Percentiles rank a stretch among this genome's conserved stretches.
Evolutionary conservation across 1,284 basidiomycete genomes (phyloP).

Genomic region (Ganoderma leucocontextum): DNA sequence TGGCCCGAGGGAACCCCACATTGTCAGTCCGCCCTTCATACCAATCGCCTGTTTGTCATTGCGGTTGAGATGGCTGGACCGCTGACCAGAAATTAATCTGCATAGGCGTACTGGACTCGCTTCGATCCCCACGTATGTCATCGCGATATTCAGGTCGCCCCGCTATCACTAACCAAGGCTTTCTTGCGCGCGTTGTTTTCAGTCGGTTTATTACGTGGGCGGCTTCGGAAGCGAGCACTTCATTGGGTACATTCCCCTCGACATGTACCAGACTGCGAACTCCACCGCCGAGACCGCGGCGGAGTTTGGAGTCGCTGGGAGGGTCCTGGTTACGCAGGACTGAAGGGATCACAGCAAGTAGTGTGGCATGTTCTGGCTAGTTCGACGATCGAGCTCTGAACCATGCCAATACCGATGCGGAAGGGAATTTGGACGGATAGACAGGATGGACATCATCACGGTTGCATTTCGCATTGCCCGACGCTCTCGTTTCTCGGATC

Average conservation of each 20-base stretch:
- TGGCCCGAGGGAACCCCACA: slow-evolving; percentile 55
- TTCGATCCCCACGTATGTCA: slow-evolving; percentile 59
- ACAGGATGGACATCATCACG: neutral
- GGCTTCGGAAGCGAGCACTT: slow-evolving; percentile 70
- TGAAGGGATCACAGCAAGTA: neutral
- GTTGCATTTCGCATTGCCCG: neutral
- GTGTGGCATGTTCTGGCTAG: neutral
- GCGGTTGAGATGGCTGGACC: slow-evolving; percentile 5
- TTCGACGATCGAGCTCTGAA: neutral
- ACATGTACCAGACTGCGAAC: slow-evolving; percentile 52
- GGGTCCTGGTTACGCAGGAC: slow-evolving; percentile 32
- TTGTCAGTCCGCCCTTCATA: slow-evolving; percentile 43
- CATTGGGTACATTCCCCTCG: slow-evolving; percentile 64
- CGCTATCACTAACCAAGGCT: slow-evolving; percentile 3
- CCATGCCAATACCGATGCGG: neutral
- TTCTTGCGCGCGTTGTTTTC: slow-evolving; percentile 14
- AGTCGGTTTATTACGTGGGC: slow-evolving; percentile 71
- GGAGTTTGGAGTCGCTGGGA: slow-evolving; percentile 26
- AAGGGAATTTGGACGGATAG: neutral
- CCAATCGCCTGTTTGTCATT: slow-evolving; percentile 13
- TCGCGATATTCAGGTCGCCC: neutral
- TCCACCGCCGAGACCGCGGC: slow-evolving; percentile 9
- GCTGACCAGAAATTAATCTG: slow-evolving; percentile 22
- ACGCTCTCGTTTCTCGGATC: neutral
- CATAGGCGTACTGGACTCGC: slow-evolving; percentile 61